Evolutionary conservation across 2,329 filamentous ascomycete species (phyloP).

Genomic region (Oidium heveae): DNA sequence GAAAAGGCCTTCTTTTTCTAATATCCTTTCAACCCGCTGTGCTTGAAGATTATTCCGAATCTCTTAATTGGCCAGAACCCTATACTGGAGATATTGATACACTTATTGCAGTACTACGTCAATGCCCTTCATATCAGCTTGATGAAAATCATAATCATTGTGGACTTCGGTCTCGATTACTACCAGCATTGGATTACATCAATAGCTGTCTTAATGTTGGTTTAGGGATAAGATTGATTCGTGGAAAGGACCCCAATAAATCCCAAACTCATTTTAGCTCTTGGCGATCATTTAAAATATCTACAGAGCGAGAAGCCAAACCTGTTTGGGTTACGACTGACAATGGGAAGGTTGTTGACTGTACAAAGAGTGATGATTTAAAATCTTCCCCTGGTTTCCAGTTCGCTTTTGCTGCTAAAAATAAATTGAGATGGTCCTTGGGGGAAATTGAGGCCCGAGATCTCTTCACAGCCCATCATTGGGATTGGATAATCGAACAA

Average conservation of each 20-base stretch:
- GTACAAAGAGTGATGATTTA: constrained; percentile 3
- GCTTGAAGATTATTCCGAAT: constrained; percentile 12
- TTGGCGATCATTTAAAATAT: constrained; percentile 4
- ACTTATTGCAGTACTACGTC: constrained; percentile 32
- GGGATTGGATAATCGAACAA: constrained; percentile 26
- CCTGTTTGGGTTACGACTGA: constrained; percentile 7
- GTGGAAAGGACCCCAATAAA: constrained; percentile 3
- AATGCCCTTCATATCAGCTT: constrained; percentile 48
- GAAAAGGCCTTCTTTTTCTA: constrained; percentile 33
- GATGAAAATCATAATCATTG: constrained; percentile 51
- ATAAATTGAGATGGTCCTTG: constrained; percentile 24
- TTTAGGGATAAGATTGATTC: constrained; percentile 8
- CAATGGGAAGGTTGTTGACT: constrained; percentile 5
- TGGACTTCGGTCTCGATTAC: constrained; percentile 36
- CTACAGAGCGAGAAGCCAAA: constrained; percentile 2
- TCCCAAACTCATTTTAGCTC: constrained; percentile 8
- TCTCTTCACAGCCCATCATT: constrained; percentile 29
- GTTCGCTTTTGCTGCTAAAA: constrained; percentile 22
- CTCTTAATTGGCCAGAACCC: constrained; percentile 12
- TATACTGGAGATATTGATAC: constrained; percentile 35
- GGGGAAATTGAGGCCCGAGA: constrained; percentile 25
- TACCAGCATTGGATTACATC: constrained; percentile 40
- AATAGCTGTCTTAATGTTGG: constrained; percentile 24
- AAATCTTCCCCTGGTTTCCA: constrained; percentile 5
- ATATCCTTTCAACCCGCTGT: constrained; percentile 27